Percentiles rank a stretch among this genome's conserved stretches.
These are phyloP conservation scores for Globisporangium spiculum DNA, from an alignment of 352 stramenopile genomes.

Conservation along the genomic window DNA sequence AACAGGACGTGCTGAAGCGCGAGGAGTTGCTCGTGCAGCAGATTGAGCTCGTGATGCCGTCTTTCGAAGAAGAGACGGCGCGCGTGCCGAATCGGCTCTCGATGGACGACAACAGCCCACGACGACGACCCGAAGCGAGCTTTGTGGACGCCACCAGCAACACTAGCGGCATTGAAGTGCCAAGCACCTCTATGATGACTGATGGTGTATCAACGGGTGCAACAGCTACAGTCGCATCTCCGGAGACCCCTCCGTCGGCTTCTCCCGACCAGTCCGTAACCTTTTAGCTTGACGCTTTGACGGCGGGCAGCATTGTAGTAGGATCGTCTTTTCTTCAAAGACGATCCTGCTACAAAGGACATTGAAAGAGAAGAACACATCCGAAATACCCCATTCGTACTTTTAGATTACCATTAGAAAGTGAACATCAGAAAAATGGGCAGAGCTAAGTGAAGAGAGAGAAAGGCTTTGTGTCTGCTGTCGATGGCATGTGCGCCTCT, in stretches of 20 bases:
- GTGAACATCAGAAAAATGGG: not conserved
- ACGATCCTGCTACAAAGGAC: not conserved
- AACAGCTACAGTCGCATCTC: not conserved
- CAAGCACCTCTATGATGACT: not conserved
- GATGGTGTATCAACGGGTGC: not conserved
- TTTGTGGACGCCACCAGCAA: not conserved
- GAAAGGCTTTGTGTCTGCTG: not conserved
- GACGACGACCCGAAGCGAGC: conserved; percentile 5
- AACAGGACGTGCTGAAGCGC: conserved; percentile 10
- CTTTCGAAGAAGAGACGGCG: conserved; percentile 46
- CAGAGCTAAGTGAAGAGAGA: not conserved
- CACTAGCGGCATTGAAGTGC: not conserved
- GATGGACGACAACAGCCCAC: conserved; percentile 10
- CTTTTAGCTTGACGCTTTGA: not conserved
- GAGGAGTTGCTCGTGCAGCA: conserved; percentile 43
- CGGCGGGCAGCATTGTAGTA: not conserved
- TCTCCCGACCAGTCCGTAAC: not conserved
- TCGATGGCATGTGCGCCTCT: not conserved
- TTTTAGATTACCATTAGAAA: not conserved
- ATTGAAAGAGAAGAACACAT: not conserved
- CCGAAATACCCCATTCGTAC: not conserved
- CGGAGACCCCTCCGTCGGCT: not conserved
- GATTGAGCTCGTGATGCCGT: conserved; percentile 50
- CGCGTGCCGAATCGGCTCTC: conserved; percentile 11
- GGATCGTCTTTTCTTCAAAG: not conserved